Conservation (phyloP, 805 yeast genomes). For the Candida pini region DNA sequence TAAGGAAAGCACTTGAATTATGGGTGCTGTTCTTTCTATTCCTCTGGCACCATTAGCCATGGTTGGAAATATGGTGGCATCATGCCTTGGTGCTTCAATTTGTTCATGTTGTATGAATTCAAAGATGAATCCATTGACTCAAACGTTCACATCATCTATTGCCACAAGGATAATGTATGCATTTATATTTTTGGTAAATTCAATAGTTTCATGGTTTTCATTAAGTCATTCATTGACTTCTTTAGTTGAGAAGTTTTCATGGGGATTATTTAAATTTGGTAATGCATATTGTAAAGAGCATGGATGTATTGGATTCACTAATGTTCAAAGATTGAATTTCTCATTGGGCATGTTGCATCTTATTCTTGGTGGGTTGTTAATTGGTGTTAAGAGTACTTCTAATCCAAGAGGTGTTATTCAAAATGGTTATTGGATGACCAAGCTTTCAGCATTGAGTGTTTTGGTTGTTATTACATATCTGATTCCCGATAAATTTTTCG, state of each 20-base stretch:
- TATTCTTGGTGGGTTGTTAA: slow-evolving; percentile 55
- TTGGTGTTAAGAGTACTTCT: slow-evolving; percentile 71
- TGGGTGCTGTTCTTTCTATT: slow-evolving; percentile 69
- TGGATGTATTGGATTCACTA: slow-evolving; percentile 82
- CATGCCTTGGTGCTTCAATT: slow-evolving; percentile 78
- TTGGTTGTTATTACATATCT: slow-evolving; percentile 61
- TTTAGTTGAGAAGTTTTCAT: slow-evolving; percentile 64
- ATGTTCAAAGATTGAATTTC: slow-evolving; percentile 88
- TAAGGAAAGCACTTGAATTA: slow-evolving; percentile 13
- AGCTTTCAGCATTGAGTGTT: slow-evolving; percentile 53
- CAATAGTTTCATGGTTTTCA: slow-evolving; percentile 88
- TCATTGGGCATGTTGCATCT: slow-evolving; percentile 81
- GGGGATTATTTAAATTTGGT: slow-evolving; percentile 60
- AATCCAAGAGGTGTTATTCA: slow-evolving; percentile 80
- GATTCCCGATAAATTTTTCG: slow-evolving; percentile 82
- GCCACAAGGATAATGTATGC: slow-evolving; percentile 90
- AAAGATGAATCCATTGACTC: slow-evolving; percentile 32
- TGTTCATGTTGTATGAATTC: slow-evolving; percentile 53
- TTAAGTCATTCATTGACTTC: slow-evolving; percentile 73
- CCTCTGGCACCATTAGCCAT: slow-evolving; percentile 56
- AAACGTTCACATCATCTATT: slow-evolving; percentile 56
- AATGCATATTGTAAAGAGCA: slow-evolving; percentile 65
- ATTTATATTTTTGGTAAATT: slow-evolving; percentile 64
- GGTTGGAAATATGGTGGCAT: slow-evolving; percentile 58
- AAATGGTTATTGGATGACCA: slow-evolving; percentile 87